Conservation (phyloP, 306 rosid genomes). For the Cucurbita moschata region DNA sequence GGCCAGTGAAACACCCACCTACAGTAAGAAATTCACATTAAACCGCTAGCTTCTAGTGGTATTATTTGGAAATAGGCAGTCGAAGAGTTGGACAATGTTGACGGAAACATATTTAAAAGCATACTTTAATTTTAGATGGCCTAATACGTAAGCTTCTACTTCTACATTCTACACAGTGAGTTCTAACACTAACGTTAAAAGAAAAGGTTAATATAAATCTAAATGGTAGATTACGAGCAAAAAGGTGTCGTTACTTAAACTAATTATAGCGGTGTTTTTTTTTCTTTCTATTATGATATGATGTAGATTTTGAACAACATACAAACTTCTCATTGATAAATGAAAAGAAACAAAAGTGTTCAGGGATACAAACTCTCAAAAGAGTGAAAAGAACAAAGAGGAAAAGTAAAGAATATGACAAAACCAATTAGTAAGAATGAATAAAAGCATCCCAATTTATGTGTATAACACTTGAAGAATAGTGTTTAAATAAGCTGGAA, state of each 20-base stretch:
- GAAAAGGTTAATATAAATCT: background rate
- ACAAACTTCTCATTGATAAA: too few relatives aligned
- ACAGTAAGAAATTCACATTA: conserved; percentile 16
- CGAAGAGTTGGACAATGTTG: background rate
- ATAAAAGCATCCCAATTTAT: too few relatives aligned
- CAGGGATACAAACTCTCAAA: too few relatives aligned
- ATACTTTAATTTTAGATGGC: background rate
- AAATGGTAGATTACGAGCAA: background rate
- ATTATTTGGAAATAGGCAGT: background rate
- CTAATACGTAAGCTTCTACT: background rate
- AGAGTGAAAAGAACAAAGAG: too few relatives aligned
- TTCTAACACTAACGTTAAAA: background rate
- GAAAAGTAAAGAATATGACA: too few relatives aligned
- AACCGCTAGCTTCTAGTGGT: background rate
- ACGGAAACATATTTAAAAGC: background rate
- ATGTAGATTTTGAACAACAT: background rate
- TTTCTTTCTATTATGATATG: background rate
- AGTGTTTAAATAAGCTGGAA: too few relatives aligned
- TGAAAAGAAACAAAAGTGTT: too few relatives aligned
- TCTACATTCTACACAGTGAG: background rate
- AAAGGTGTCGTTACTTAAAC: background rate
- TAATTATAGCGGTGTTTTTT: background rate
- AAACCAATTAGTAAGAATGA: too few relatives aligned
- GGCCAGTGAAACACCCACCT: conserved; percentile 91
- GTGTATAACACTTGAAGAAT: too few relatives aligned